Evolutionary conservation across 306 rosid species (phyloP), one percentile per base, ranked within the genome.

Genomic region (Castanea crenata): DNA sequence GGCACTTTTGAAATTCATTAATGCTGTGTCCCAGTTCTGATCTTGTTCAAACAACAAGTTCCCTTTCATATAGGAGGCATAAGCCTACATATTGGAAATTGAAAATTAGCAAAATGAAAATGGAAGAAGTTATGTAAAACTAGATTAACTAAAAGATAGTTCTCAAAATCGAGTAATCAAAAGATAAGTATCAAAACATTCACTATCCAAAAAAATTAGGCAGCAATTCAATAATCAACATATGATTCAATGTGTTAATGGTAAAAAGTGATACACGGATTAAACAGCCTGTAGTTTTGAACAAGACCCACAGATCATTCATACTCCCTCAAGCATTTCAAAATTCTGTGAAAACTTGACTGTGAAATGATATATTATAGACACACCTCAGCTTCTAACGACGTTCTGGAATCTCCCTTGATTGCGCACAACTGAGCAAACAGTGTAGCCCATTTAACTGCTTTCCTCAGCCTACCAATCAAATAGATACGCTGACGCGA

Each of bases 381-480:
- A 74, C 88, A 83, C 75, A 92, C 99, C 98, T 96, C 99, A 34
- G 99, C 98, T 87, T 93, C 99, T 82, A 96, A 86, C 71, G 99
- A 96, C 64, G 99, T 96, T 85, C 97, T 93, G 21, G 98, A 85
- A 80, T 93, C 99, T 78, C 98, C 98, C 87, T 96, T 96, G 83
- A 74, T 55, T 10, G 97, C 91, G 80, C 97, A 91, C 82, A 96
- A 78, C 78, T 88, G 98, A n/a, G 98, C 89, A 85, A 96, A 91
- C 68, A 88, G 81, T 32, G 96, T 86, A 34, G 98, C 96, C 99
- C 99, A 96, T 80, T 96, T 93, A 7, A 90, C 92, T 21, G 99
- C 98, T 88, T 96, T 96, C 87, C 97, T 89, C 83, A 96, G 90
- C 88, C 99, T 89, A 81, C 99, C 99, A 85, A 93, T 96, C 86